A percentile compares a stretch with the other conserved stretches of the same genome.
Conservation (phyloP, 257 asterid genomes). For the Fraxinus quadrangulata region DNA sequence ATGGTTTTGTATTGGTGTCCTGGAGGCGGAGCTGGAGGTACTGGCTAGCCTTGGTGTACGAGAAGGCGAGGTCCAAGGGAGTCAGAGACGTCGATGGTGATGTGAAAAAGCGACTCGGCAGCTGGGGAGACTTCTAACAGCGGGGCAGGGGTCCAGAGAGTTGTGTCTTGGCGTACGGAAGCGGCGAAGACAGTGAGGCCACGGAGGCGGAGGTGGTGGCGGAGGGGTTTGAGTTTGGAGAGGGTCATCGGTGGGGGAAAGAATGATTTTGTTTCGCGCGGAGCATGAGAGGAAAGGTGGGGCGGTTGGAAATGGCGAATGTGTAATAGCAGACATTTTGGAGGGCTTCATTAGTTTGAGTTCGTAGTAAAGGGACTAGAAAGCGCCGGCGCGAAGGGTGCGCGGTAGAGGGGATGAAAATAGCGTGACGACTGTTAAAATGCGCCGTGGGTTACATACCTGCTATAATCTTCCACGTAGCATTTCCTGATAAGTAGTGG, state of each 20-base stretch:
- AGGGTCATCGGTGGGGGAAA: constrained; percentile 58
- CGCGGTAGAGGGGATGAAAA: constrained; percentile 13
- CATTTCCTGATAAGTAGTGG: constrained; percentile 26
- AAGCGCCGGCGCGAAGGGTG: constrained; percentile 55
- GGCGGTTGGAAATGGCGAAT: constrained; percentile 32
- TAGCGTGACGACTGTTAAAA: not conserved
- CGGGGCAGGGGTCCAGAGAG: constrained; percentile 59
- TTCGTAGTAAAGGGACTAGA: constrained; percentile 39
- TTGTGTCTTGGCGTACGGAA: constrained; percentile 50
- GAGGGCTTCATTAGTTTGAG: constrained; percentile 13
- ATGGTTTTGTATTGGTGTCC: constrained; percentile 45
- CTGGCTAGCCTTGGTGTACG: constrained; percentile 72
- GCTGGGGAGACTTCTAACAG: constrained; percentile 61
- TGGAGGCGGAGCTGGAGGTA: constrained; percentile 72
- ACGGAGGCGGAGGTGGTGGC: constrained; percentile 50
- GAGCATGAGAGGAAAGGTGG: constrained; percentile 56
- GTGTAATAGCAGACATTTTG: constrained; percentile 50
- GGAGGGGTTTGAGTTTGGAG: constrained; percentile 41
- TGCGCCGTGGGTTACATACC: constrained; percentile 13
- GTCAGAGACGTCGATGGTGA: constrained; percentile 74
- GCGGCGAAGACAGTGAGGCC: constrained; percentile 47
- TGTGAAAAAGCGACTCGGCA: constrained; percentile 64
- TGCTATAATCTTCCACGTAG: constrained; percentile 35
- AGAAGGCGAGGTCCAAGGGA: constrained; percentile 62
- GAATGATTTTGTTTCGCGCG: constrained; percentile 36